A percentile compares a stretch with the other conserved stretches of the same genome.
phyloP scores from a whole-genome alignment of 1,284 basidiomycete species.

The Rhodotorula sp. region DNA sequence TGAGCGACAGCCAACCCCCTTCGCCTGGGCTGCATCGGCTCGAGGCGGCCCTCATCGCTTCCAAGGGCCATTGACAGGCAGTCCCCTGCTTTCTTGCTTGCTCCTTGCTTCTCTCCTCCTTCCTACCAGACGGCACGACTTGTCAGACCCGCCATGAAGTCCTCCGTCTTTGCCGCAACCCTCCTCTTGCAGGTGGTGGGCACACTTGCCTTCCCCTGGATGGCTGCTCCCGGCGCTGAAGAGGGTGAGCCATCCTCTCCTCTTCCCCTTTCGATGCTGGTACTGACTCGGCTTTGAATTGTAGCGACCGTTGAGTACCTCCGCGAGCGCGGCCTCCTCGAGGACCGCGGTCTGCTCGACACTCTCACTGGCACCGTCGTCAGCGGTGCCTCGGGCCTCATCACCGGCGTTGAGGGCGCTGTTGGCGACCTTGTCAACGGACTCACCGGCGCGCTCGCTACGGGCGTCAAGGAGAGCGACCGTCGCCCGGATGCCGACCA shows the following conservation, averaged over 20 bases:
- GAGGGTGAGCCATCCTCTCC: not conserved
- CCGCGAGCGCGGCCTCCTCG: not conserved
- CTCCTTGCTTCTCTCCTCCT: not conserved
- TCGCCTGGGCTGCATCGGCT: not conserved
- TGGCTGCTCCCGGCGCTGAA: constrained; percentile 5
- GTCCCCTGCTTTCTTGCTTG: not conserved
- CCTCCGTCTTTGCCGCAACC: not conserved
- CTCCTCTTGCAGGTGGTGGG: not conserved
- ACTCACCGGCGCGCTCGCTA: not conserved
- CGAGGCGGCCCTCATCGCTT: not conserved
- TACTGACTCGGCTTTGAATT: too few species aligned
- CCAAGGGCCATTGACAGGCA: not conserved
- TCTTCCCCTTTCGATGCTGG: too few species aligned
- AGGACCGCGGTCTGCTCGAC: not conserved
- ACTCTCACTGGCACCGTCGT: not conserved
- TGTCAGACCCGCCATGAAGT: not conserved
- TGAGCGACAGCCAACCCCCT: not conserved
- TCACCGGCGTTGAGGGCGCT: not conserved
- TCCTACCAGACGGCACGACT: not conserved
- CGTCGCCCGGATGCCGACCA: constrained; percentile 25
- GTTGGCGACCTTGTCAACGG: constrained; percentile 14
- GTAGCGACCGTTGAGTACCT: not conserved
- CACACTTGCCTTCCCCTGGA: constrained; percentile 11
- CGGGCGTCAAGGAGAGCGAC: not conserved
- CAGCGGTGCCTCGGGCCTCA: not conserved